A percentile compares a stretch with the other conserved stretches of the same genome.
Conservation (phyloP, 179 eudicot genomes). For the Heliamphora ciliata region DNA sequence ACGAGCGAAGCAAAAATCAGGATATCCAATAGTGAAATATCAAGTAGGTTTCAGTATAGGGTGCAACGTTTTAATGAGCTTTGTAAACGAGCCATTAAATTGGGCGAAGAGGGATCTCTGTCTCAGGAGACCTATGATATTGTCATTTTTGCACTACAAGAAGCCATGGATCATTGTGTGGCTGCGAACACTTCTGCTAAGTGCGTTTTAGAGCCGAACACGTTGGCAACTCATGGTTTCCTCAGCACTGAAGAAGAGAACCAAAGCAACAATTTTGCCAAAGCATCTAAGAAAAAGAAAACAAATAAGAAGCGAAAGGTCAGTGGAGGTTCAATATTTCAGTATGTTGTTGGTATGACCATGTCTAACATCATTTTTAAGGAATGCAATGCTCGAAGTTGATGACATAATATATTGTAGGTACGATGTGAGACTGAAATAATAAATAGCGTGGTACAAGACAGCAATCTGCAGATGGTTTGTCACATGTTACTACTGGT, state of each 20-base stretch:
- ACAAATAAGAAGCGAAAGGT: slow-evolving; percentile 24
- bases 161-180: slow-evolving; percentile 32
- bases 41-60: slow-evolving; percentile 30
- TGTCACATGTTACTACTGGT: slow-evolving; percentile 11
- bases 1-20: slow-evolving; percentile 35
- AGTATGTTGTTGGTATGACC: background rate
- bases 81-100: slow-evolving; percentile 44
- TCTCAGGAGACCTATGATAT: slow-evolving; percentile 42
- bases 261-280: slow-evolving; percentile 23
- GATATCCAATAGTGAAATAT: slow-evolving; percentile 20
- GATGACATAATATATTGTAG: slow-evolving; percentile 22
- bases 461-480: slow-evolving; percentile 44
- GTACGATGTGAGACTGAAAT: slow-evolving; percentile 32
- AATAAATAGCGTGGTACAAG: slow-evolving; percentile 28
- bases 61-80: slow-evolving; percentile 48
- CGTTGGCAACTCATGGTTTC: slow-evolving; percentile 25
- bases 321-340: background rate
- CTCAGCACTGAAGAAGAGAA: slow-evolving; percentile 31
- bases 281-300: slow-evolving; percentile 28
- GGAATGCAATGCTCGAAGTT: slow-evolving; percentile 1
- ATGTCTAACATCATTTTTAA: background rate
- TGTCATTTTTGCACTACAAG: slow-evolving; percentile 28
- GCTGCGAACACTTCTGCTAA: slow-evolving; percentile 28
- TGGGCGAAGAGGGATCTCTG: slow-evolving; percentile 49
- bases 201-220: slow-evolving; percentile 15